These are phyloP conservation scores for Tephrocybe sp. DNA, from an alignment of 768 basidiomycete genomes.

Conservation along the genomic window DNA sequence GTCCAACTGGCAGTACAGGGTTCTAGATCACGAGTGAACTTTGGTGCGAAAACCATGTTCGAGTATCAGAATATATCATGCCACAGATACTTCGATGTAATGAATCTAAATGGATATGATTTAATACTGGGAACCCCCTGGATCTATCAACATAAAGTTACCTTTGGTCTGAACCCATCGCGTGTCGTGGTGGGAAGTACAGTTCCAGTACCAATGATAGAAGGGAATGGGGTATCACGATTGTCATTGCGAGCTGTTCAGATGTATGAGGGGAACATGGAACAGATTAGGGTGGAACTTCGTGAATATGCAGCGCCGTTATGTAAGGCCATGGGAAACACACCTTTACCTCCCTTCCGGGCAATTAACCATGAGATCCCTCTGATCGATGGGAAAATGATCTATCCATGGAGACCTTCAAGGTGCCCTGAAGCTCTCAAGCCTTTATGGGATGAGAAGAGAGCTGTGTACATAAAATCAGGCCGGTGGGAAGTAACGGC, in stretches of 20 bases:
- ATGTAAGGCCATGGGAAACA: slow-evolving; percentile 18
- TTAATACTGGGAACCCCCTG: slow-evolving; percentile 37
- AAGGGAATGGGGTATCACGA: slow-evolving; percentile 9
- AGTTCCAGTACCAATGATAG: not conserved
- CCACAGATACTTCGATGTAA: not conserved
- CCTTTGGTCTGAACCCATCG: not conserved
- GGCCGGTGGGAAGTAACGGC: slow-evolving; percentile 30
- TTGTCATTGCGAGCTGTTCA: slow-evolving; percentile 12
- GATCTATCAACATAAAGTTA: not conserved
- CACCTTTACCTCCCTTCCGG: slow-evolving; percentile 32
- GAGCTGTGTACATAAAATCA: slow-evolving; percentile 25
- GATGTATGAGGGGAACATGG: slow-evolving; percentile 10
- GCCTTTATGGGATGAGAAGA: slow-evolving; percentile 30
- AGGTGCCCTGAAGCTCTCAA: slow-evolving; percentile 38
- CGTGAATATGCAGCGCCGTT: not conserved
- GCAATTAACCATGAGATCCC: not conserved
- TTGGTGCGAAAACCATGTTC: not conserved
- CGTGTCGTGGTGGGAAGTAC: not conserved
- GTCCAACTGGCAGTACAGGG: not conserved
- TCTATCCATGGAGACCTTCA: slow-evolving; percentile 34
- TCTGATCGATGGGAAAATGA: not conserved
- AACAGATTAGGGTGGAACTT: slow-evolving; percentile 18
- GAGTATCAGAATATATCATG: not conserved
- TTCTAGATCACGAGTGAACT: not conserved
- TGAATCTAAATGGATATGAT: not conserved